These are phyloP conservation scores for Styphnolobium japonicum DNA, from an alignment of 306 rosid species.

Conservation along the genomic window DNA sequence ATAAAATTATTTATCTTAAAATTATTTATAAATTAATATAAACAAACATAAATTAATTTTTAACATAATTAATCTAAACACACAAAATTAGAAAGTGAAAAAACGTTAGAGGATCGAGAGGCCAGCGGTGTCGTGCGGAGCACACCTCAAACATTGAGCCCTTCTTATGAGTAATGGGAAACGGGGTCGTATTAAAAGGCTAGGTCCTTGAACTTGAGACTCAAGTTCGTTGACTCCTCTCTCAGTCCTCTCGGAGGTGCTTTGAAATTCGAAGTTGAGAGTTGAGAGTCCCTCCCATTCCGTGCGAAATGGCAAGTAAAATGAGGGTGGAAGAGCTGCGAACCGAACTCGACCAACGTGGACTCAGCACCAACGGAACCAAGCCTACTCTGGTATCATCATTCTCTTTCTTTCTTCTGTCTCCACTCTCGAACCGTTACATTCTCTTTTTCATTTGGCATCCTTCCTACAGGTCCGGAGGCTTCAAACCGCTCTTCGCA, in stretches of 20 bases:
- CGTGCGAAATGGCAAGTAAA: conserved; percentile 55
- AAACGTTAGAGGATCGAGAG: no score
- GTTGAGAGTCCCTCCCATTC: not conserved
- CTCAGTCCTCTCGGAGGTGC: not conserved
- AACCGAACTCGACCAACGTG: conserved; percentile 61
- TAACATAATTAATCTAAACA: no score
- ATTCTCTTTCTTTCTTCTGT: no score
- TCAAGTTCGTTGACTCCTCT: no score
- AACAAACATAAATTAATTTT: no score
- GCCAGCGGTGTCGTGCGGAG: not conserved
- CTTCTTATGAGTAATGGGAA: no score
- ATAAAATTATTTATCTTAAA: no score
- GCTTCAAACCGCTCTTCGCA: conserved; percentile 54
- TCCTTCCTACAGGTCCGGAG: conserved; percentile 57
- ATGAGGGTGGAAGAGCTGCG: conserved; percentile 80
- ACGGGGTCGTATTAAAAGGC: conserved; percentile 15
- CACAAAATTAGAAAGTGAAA: no score
- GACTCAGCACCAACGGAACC: conserved; percentile 64
- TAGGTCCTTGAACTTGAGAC: no score
- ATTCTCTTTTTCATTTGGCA: no score
- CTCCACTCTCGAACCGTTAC: no score
- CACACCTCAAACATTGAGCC: not conserved
- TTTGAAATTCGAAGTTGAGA: not conserved
- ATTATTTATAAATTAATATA: no score
- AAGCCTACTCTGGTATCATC: conserved; percentile 62